Conservation (phyloP, 2,329 filamentous ascomycete species). For the Exophiala spinifera region DNA sequence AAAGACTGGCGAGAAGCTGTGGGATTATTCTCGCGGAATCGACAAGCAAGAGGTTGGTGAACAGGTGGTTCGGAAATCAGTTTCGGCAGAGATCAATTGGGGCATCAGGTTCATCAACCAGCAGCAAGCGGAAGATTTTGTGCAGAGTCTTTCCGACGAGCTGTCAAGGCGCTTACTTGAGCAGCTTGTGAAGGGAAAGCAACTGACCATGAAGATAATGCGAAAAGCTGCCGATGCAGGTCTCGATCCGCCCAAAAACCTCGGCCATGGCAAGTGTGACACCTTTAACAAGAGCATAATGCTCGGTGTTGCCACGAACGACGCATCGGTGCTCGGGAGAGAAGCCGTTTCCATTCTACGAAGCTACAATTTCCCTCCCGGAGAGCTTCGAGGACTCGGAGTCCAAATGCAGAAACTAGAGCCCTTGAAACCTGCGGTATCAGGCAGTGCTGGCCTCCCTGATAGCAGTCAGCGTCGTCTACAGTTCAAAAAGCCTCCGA, state of each 20-base stretch:
- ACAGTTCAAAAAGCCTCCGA: constrained; percentile 61
- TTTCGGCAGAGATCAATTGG: constrained; percentile 97
- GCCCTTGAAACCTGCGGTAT: constrained; percentile 59
- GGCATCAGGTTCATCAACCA: constrained; percentile 92
- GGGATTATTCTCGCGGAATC: constrained; percentile 85
- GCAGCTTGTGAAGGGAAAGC: constrained; percentile 80
- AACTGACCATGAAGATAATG: constrained; percentile 95
- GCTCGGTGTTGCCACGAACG: constrained; percentile 81
- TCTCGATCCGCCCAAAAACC: constrained; percentile 84
- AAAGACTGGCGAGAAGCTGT: constrained; percentile 87
- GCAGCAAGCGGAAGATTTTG: constrained; percentile 88
- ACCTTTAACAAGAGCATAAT: constrained; percentile 82
- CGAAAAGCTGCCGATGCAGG: constrained; percentile 80
- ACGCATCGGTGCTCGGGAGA: constrained; percentile 66
- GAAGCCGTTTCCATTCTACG: constrained; percentile 83
- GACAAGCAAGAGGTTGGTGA: constrained; percentile 83
- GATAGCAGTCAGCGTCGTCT: constrained; percentile 78
- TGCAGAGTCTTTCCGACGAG: constrained; percentile 79
- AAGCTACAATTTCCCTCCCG: constrained; percentile 78
- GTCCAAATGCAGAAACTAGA: constrained; percentile 93
- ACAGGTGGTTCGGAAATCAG: constrained; percentile 81
- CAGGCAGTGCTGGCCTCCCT: constrained; percentile 23
- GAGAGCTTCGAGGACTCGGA: constrained; percentile 87
- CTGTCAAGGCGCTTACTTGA: constrained; percentile 75
- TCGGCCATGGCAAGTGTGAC: constrained; percentile 94